phyloP scores from a whole-genome alignment of 2,329 filamentous ascomycete species.

The Fusarium odoratissimum region DNA sequence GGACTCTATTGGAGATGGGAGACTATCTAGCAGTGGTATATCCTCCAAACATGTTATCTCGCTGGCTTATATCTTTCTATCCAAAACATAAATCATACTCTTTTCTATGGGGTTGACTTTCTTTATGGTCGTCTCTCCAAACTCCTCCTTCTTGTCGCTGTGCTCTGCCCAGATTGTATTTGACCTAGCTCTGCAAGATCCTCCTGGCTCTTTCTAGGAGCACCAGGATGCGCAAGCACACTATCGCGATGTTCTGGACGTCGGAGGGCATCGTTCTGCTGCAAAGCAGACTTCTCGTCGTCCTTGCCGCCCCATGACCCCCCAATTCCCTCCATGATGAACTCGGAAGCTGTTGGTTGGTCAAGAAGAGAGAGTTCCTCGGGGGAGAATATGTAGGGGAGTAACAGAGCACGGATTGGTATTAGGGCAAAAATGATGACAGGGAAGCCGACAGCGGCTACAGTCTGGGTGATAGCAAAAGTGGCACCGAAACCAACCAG shows the following conservation, averaged over 20 bases:
- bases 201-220: conserved; percentile 49
- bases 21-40: conserved; percentile 17
- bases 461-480: conserved; percentile 85
- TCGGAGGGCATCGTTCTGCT: conserved; percentile 3
- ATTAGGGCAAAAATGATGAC: conserved; percentile 78
- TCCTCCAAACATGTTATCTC: background rate
- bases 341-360: conserved; percentile 78
- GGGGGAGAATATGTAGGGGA: conserved; percentile 70
- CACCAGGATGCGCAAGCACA: conserved; percentile 44
- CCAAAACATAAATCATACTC: background rate
- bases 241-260: conserved; percentile 34
- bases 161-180: conserved; percentile 46
- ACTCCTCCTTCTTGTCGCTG: conserved; percentile 46
- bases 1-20: background rate
- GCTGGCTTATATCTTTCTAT: background rate
- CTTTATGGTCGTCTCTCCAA: conserved; percentile 37
- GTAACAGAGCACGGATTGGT: conserved; percentile 71
- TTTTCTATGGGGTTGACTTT: conserved; percentile 14
- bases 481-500: conserved; percentile 79
- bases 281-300: conserved; percentile 35
- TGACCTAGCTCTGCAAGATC: conserved; percentile 51
- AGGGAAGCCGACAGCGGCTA: conserved; percentile 84
- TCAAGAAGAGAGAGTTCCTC: conserved; percentile 74
- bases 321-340: conserved; percentile 81
- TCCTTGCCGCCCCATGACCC: conserved; percentile 64